Evolutionary conservation across 2,329 filamentous ascomycete species (phyloP).

Genomic region (Aspergillus jensenii): DNA sequence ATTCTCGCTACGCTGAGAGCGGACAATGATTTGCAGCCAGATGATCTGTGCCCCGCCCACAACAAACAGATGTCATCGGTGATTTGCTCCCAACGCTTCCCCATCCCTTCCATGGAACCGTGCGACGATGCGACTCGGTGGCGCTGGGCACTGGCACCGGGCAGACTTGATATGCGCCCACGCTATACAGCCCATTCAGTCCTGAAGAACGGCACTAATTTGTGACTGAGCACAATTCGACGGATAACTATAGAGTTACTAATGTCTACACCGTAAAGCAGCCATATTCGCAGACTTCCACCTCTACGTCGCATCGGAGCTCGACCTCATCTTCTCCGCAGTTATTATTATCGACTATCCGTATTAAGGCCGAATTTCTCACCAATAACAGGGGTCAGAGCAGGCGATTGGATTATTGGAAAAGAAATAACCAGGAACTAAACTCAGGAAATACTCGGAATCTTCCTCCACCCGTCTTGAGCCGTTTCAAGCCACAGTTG

Average conservation of each 20-base stretch:
- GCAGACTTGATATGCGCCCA: slow-evolving; percentile 9
- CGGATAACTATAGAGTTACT: not conserved
- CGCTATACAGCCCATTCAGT: slow-evolving; percentile 5
- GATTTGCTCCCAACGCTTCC: slow-evolving; percentile 16
- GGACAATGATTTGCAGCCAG: slow-evolving; percentile 24
- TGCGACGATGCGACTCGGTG: slow-evolving; percentile 11
- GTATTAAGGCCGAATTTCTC: not conserved
- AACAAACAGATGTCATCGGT: slow-evolving; percentile 4
- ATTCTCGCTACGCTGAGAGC: slow-evolving; percentile 19
- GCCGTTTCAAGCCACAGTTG: slow-evolving; percentile 1
- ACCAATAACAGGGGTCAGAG: not conserved
- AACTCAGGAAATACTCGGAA: not conserved
- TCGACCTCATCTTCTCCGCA: not conserved
- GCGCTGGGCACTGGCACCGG: not conserved
- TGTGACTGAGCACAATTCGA: not conserved
- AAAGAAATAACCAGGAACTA: not conserved
- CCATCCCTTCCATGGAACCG: slow-evolving; percentile 21
- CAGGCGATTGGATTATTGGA: too few relatives aligned
- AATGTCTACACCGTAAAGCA: not conserved
- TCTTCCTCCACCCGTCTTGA: not conserved
- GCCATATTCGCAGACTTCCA: not conserved
- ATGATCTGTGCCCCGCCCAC: slow-evolving; percentile 15
- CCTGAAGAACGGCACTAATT: not conserved
- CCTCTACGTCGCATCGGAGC: not conserved
- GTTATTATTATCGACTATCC: not conserved